phyloP scores from a whole-genome alignment of 306 rosid species.

The Cucumis hystrix region DNA sequence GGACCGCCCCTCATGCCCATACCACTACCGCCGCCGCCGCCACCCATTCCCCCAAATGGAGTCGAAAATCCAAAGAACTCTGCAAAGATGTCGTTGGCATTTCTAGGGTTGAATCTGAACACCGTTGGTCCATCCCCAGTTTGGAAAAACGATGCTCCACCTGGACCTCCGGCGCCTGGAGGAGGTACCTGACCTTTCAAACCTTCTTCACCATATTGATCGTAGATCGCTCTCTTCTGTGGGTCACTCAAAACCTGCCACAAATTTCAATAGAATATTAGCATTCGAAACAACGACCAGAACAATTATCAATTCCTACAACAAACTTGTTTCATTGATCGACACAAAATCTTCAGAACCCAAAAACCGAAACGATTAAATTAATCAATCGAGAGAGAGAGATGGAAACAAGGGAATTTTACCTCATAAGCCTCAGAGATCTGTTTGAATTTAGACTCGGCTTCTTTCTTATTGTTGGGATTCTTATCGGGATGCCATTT shows the following conservation, averaged over 20 bases:
- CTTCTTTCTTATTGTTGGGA: conserved; percentile 63
- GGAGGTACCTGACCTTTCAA: conserved; percentile 77
- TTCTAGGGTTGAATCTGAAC: conserved; percentile 73
- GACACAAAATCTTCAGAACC: neutral
- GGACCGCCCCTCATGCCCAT: conserved; percentile 27
- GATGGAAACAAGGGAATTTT: neutral
- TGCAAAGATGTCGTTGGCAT: conserved; percentile 50
- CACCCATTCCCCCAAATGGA: conserved; percentile 64
- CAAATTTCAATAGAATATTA: neutral
- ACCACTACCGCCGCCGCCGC: neutral
- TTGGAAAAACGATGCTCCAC: conserved; percentile 62
- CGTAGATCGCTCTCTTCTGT: conserved; percentile 74
- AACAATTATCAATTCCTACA: neutral
- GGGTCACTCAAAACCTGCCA: conserved; percentile 78
- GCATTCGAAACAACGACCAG: neutral
- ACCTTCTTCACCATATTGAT: conserved; percentile 85
- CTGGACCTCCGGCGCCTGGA: conserved; percentile 41
- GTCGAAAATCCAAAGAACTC: conserved; percentile 72
- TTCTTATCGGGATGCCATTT: conserved; percentile 96
- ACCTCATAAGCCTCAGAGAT: conserved; percentile 91
- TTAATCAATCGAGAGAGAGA: neutral
- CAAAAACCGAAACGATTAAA: neutral
- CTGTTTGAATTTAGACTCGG: conserved; percentile 69
- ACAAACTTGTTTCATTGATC: neutral
- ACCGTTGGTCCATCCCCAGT: conserved; percentile 56